A percentile compares a stretch with the other conserved stretches of the same genome.
Evolutionary conservation across 1,284 basidiomycete genomes (phyloP).

Genomic region (Boletellus deceptivus): DNA sequence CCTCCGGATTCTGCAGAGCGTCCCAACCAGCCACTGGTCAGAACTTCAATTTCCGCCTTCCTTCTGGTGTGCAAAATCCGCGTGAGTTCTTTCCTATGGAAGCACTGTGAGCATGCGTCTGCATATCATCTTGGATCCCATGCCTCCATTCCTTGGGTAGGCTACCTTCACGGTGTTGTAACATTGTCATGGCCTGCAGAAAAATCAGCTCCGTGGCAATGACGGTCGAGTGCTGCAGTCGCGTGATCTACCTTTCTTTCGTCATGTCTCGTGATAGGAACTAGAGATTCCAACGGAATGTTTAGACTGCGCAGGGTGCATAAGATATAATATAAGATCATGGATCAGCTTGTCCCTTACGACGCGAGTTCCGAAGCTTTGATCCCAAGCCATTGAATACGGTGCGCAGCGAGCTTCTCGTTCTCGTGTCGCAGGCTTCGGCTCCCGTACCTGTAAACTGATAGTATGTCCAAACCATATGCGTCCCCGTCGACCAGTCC

Average conservation of each 20-base stretch:
- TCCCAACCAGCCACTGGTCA: slow-evolving; percentile 35
- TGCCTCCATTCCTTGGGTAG: slow-evolving; percentile 75
- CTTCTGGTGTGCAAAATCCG: slow-evolving; percentile 74
- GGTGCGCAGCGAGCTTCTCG: slow-evolving; percentile 57
- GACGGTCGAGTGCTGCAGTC: not conserved
- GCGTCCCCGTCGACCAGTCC: slow-evolving; percentile 89
- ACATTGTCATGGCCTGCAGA: slow-evolving; percentile 64
- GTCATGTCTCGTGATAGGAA: slow-evolving; percentile 72
- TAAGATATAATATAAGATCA: not conserved
- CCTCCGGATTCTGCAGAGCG: slow-evolving; percentile 12
- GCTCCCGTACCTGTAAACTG: slow-evolving; percentile 79
- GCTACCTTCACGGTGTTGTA: slow-evolving; percentile 41
- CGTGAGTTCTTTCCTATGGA: slow-evolving; percentile 67
- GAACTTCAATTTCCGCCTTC: slow-evolving; percentile 88
- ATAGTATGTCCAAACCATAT: slow-evolving; percentile 86
- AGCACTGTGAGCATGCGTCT: not conserved
- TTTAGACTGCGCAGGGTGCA: slow-evolving; percentile 46
- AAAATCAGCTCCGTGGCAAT: slow-evolving; percentile 1
- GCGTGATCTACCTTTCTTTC: slow-evolving; percentile 59
- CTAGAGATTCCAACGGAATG: slow-evolving; percentile 56
- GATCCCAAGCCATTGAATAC: slow-evolving; percentile 81
- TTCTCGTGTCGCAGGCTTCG: slow-evolving; percentile 61
- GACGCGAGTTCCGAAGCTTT: slow-evolving; percentile 60
- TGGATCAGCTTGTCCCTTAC: slow-evolving; percentile 37
- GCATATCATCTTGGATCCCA: slow-evolving; percentile 25